phyloP scores from a whole-genome alignment of 768 basidiomycete species.

The Tylopilus subfusipes region DNA sequence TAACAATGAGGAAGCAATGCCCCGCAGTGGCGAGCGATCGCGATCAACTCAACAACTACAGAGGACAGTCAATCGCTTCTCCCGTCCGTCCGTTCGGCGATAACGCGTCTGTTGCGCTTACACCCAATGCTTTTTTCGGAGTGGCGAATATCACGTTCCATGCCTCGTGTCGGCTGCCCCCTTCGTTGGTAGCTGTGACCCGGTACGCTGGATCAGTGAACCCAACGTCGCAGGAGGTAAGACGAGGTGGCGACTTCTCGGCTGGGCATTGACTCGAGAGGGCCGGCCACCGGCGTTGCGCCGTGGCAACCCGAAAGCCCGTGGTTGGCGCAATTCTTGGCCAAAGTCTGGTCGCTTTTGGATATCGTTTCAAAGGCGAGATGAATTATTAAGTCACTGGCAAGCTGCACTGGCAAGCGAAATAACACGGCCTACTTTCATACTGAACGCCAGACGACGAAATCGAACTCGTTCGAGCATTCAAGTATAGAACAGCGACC shows the following conservation, averaged over 20 bases:
- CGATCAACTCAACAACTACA: constrained; percentile 5
- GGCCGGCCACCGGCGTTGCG: neutral
- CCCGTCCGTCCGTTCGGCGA: constrained; percentile 15
- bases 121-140: constrained; percentile 1
- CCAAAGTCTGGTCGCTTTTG: neutral
- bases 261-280: constrained; percentile 11
- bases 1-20: constrained; percentile 18
- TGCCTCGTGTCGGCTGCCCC: constrained; percentile 16
- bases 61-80: constrained; percentile 16
- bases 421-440: neutral
- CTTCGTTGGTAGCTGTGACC: constrained; percentile 16
- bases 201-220: constrained; percentile 6
- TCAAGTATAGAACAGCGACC: neutral
- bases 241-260: constrained; percentile 17
- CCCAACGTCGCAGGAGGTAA: neutral
- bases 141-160: neutral
- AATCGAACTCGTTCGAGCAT: too few relatives aligned
- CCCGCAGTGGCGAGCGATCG: constrained; percentile 10
- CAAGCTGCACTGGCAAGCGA: constrained; percentile 1
- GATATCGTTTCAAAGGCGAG: neutral
- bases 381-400: constrained; percentile 1
- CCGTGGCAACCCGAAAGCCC: constrained; percentile 10
- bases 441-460: neutral
- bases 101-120: constrained; percentile 8
- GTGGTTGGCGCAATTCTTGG: constrained; percentile 1